Evolutionary conservation across 176 grass and related monocot genomes (phyloP), one percentile per base, ranked within the genome.

Genomic region (Echinochloa phyllopogon): DNA sequence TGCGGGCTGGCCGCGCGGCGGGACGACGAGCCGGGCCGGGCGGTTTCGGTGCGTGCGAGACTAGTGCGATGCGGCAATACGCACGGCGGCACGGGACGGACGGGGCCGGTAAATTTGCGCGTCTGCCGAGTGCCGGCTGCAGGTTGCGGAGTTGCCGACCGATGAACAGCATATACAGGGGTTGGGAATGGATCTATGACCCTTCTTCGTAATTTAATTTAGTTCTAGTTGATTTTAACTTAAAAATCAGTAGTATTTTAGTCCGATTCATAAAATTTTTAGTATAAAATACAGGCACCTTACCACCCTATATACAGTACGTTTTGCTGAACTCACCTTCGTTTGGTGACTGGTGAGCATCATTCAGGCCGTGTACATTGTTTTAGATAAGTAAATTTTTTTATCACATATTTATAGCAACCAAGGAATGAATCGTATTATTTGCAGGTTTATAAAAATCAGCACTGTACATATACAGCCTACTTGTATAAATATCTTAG

Each of bases 351-450:
- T 33, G 63, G 9, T 44, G 42, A 25, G 42, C 11, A 48, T 27
- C 42, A 72, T 17, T 18, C 70, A 8, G 11, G 29, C 52, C 23
- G 3, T 72, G 43, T 47, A 16, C 8, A 70, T 45, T 14, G 38
- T 58, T 41, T 24, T 20, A 14, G 14, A 40, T 10, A 41, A 23
- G 6, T 23, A 10, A 9, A 18, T 75, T 83, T 67, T 92, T 55
- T 55, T 5, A 55, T 7, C 17, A 55, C 18, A 21, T 21, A 12
- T 60, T 60, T 60, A 23, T n/a, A 60, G 57, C 57, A 60, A 60
- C 25, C n/a, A 60, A 60, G 10, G 57, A 75, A 86, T 11, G 63
- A 76, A 78, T 82, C 1, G 36, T 78, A 66, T n/a, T 49, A 79
- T 84, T 10, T 79, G 79, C 67, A 84, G 6, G 1, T 27, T 74